Evolutionary conservation across 2,329 filamentous ascomycete species (phyloP), one percentile per base, ranked within the genome.

Genomic region (Talaromyces amestolkiae): DNA sequence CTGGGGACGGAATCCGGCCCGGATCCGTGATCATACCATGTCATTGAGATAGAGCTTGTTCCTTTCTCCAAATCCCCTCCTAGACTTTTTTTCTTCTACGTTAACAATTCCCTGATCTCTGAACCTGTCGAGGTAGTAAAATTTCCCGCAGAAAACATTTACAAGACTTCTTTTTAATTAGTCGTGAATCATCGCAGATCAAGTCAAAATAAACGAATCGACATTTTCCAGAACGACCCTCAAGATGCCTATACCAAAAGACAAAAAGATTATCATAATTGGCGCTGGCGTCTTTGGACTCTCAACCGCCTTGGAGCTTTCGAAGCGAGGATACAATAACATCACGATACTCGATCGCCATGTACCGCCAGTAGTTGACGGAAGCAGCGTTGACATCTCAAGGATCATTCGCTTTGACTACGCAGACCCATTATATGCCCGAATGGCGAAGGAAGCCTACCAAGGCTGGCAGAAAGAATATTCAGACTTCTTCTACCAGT

Each of bases 381-480:
- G 80, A 58, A 82, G 82, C 53, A 84, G 81, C 66, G 81, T 86
- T 65, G n/a, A 87, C 70, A 80, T 81, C 41, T 85, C 83, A n/a
- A 83, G 85, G 58, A 86, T 87, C 67, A 82, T 87, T 64, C 80
- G 85, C 45, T 82, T 87, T 45, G 93, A 97, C 81, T 97, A 97
- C 75, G 87, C 90, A 1, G 88, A 93, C 72, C 81, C 86, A 0
- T 84, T 88, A 22, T 97, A 97, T 77, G 86, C 91, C 3, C 78
- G 82, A 19, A 86, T 97, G 63, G 91, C 88, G 35, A 82, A 85
- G 37, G 82, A 87, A 62, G 91, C 92, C 2, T 89, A 90, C 72
- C 75, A 80, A 89, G 91, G 86, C 88, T 65, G 81, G 81, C 67
- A 83, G 84, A 71, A 77, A 77, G 71, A 86, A 82, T 64, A 72